phyloP scores from a whole-genome alignment of 306 rosid species.

The Spatholobus suberectus region DNA sequence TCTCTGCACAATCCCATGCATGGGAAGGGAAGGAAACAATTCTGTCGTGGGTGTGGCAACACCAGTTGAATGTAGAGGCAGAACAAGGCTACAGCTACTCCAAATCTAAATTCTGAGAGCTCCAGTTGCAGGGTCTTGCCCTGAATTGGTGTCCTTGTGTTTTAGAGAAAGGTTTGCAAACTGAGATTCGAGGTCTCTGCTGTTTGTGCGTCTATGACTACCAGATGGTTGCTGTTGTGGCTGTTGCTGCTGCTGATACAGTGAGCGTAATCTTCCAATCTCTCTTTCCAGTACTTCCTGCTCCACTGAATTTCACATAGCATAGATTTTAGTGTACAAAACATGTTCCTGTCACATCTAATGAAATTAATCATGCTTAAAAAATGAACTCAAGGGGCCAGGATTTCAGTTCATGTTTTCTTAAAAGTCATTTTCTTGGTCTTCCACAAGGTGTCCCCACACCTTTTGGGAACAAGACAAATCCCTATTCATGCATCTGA shows the following conservation, averaged over 20 bases:
- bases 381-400: background rate
- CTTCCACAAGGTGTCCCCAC: background rate
- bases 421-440: background rate
- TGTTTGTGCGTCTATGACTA: slow-evolving; percentile 79
- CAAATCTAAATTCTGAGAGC: slow-evolving; percentile 71
- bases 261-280: slow-evolving; percentile 80
- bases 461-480: background rate
- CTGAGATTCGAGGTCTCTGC: slow-evolving; percentile 95
- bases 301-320: slow-evolving; percentile 77
- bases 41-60: slow-evolving; percentile 47
- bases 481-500: background rate
- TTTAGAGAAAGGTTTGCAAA: slow-evolving; percentile 84
- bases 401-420: background rate
- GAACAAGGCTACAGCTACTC: slow-evolving; percentile 47
- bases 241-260: slow-evolving; percentile 77
- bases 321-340: slow-evolving; percentile 49
- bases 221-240: slow-evolving; percentile 71
- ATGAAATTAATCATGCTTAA: slow-evolving; percentile 6
- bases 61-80: slow-evolving; percentile 46
- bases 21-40: slow-evolving; percentile 44
- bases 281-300: slow-evolving; percentile 99
- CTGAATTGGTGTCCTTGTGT: slow-evolving; percentile 79
- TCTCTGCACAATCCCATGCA: slow-evolving; percentile 70
- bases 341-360: slow-evolving; percentile 17
- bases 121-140: slow-evolving; percentile 78